Base-by-base conservation (phyloP, 495 filamentous ascomycete species). In the Xylaria sp. region DNA sequence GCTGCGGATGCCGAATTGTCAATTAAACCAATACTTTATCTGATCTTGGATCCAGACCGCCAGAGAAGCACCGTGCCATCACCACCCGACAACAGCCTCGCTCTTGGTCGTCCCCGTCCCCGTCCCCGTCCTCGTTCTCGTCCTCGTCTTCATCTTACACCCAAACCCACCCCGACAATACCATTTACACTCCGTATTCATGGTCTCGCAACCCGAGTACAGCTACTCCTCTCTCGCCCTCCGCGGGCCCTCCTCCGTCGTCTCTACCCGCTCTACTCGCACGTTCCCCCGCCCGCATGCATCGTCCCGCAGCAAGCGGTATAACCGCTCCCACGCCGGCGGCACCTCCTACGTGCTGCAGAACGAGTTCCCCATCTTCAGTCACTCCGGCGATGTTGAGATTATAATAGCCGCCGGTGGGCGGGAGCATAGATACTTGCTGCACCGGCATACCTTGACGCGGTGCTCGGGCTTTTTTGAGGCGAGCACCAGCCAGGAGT, bases 401-500 rank as follows among this genome's bases (percentile, higher is more conserved):
- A 93, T 97, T 71, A 76, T 95, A 48, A 90, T 97, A 70, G 80
- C 80, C 50, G 89, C 86, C 26, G 90, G 88, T 61, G 85, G 89
- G 46, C 90, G 91, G 72, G 92, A 95, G 80, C 90, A 90, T 77
- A 88, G 92, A 31, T 97, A 97, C 77, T 86, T 97, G 48, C 87
- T 97, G 24, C 94, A 97, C 80, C 87, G 90, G 50, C 83, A 97
- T 74, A 97, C 94, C 33, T 81, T 97, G 73, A 88, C 92, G 44
- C 92, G 96, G 82, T 95, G 92, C 75, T 97, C 94, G 15, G 94
- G 93, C 1, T 97, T 97, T 82, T 97, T 97, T 81, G 93, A 97
- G 81, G 92, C 93, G 41, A 93, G 93, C 76, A 95, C 92, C 33
- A 93, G 90, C 72, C 90, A 93, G 72, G 92, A 94, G 80, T 97